Conservation (phyloP, 257 asterid genomes). For the Solanum piurae region DNA sequence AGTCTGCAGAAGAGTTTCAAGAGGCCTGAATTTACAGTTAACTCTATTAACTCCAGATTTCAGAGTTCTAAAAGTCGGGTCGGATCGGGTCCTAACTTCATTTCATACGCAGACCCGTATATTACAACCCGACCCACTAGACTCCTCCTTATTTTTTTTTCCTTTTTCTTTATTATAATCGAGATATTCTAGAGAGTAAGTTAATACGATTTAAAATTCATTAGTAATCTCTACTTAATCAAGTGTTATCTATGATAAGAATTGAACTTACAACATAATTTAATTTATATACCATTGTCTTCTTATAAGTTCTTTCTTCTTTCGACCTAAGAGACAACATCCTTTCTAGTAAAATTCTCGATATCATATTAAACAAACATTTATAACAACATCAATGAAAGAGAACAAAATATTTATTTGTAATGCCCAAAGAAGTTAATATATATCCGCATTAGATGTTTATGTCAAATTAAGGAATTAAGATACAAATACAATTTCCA, state of each 20-base stretch:
- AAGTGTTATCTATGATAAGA: neutral
- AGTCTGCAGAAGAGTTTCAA: neutral
- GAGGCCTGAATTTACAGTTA: neutral
- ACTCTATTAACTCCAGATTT: neutral
- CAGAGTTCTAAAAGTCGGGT: neutral
- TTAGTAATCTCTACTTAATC: neutral
- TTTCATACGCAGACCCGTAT: neutral
- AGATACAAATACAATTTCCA: neutral
- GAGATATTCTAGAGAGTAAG: neutral
- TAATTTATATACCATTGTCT: no score
- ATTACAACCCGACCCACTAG: neutral
- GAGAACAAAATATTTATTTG: no score
- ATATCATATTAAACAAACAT: no score
- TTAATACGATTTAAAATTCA: neutral
- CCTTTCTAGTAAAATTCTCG: no score
- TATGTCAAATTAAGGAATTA: neutral
- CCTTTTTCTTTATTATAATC: neutral
- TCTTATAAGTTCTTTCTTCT: no score
- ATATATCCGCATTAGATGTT: neutral
- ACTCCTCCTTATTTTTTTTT: neutral
- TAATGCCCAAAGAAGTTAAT: neutral
- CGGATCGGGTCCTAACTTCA: neutral
- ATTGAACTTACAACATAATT: no score
- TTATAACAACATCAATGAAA: no score
- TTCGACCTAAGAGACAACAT: no score